phyloP scores from a whole-genome alignment of 805 yeast species.

The Grigorovia jiainica region DNA sequence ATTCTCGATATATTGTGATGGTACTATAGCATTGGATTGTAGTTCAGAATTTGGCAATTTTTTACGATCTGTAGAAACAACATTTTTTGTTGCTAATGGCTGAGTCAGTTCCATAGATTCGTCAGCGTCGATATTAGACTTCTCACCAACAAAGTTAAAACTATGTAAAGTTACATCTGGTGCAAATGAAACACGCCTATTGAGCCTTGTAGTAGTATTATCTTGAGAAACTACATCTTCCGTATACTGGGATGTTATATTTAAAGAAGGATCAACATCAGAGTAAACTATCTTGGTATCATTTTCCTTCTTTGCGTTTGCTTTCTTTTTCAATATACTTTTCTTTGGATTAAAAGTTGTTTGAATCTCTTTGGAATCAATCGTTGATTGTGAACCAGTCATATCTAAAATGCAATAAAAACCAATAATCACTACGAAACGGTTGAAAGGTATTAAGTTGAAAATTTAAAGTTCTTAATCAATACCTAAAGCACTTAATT shows the following conservation, averaged over 20 bases:
- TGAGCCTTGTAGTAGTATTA: not conserved
- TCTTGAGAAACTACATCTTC: not conserved
- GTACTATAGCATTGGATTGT: not conserved
- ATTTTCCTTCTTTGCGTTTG: constrained; percentile 2
- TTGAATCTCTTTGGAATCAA: not conserved
- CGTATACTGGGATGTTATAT: not conserved
- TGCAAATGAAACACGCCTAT: constrained; percentile 65
- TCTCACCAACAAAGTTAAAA: constrained; percentile 32
- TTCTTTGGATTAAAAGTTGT: constrained; percentile 1
- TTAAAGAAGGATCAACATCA: not conserved
- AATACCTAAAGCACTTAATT: too few species aligned
- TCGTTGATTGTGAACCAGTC: not conserved
- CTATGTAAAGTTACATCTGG: constrained; percentile 63
- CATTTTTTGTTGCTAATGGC: not conserved
- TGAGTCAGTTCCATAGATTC: constrained; percentile 7
- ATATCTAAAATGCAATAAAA: not conserved
- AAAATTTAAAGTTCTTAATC: too few species aligned
- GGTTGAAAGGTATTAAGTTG: too few species aligned
- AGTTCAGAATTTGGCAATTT: too few species aligned
- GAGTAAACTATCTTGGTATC: not conserved
- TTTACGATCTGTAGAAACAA: too few species aligned
- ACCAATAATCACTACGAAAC: too few species aligned
- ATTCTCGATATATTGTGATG: not conserved
- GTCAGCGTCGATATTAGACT: not conserved
- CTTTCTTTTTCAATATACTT: constrained; percentile 8